phyloP scores from a whole-genome alignment of 1,284 basidiomycete species.

The Malassezia brasiliensis region DNA sequence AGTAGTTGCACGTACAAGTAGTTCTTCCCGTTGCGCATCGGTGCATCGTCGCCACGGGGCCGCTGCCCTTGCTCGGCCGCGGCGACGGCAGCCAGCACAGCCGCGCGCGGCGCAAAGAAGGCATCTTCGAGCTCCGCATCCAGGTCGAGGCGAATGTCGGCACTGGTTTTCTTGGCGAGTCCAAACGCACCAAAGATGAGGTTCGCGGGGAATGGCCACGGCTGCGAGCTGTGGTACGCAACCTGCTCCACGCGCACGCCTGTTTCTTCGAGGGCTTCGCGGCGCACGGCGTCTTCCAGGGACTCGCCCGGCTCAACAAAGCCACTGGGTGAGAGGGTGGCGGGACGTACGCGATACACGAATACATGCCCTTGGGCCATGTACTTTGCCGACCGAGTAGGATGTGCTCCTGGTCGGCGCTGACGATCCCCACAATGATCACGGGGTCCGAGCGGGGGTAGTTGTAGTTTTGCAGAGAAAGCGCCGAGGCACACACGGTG shows the following conservation, averaged over 20 bases:
- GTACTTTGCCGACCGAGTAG: conserved; percentile 72
- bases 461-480: conserved; percentile 28
- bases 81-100: conserved; percentile 60
- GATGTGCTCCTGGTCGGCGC: conserved; percentile 66
- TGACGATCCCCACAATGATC: conserved; percentile 81
- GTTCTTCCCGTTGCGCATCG: neutral
- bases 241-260: conserved; percentile 76
- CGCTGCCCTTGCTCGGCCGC: conserved; percentile 37
- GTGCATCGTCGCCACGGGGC: neutral
- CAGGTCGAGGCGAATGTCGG: conserved; percentile 66
- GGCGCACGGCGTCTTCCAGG: conserved; percentile 82
- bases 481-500: conserved; percentile 1
- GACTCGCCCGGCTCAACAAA: conserved; percentile 51
- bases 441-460: conserved; percentile 53
- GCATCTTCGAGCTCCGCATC: conserved; percentile 96
- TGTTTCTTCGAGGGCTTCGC: conserved; percentile 91
- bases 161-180: conserved; percentile 49
- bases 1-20: conserved; percentile 6
- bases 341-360: conserved; percentile 33
- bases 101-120: conserved; percentile 70
- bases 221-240: conserved; percentile 73
- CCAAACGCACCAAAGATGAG: conserved; percentile 67
- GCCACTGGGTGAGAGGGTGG: conserved; percentile 16
- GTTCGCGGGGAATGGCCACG: conserved; percentile 67
- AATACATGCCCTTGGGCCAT: conserved; percentile 48